Evolutionary conservation across 306 rosid species (phyloP).

Genomic region (Corylus americana): DNA sequence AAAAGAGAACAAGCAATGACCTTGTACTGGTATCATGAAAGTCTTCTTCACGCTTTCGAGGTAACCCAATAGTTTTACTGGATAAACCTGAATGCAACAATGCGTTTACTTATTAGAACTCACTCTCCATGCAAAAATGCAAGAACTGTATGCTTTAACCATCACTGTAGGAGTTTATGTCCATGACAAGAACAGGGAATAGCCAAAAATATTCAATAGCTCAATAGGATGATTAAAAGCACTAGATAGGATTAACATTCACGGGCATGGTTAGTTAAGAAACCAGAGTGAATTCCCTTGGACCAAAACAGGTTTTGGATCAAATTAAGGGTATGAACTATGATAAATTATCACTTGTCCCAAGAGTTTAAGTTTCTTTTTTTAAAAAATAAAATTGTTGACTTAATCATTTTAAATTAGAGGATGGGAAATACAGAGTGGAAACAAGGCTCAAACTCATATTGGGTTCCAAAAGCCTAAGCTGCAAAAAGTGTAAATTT

Average conservation of each 20-base stretch:
- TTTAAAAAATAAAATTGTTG: too few species aligned
- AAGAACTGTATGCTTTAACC: background rate
- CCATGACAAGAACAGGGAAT: background rate
- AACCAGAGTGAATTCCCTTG: background rate
- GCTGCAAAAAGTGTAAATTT: too few species aligned
- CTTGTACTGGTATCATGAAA: constrained; percentile 57
- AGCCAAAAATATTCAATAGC: background rate
- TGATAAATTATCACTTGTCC: background rate
- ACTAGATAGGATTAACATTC: background rate
- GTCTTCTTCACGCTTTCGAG: constrained; percentile 49
- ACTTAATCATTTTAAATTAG: background rate
- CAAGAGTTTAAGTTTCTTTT: too few species aligned
- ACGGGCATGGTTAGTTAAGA: background rate
- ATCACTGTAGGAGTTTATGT: background rate
- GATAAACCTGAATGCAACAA: constrained; percentile 64
- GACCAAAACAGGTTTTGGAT: background rate
- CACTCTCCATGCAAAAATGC: constrained; percentile 4
- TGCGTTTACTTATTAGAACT: constrained; percentile 22
- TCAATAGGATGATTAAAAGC: background rate
- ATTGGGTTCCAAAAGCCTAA: background rate
- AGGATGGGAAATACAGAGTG: background rate
- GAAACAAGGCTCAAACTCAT: background rate
- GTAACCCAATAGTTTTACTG: constrained; percentile 46
- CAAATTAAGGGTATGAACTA: background rate
- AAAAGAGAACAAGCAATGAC: constrained; percentile 34